Evolutionary conservation across 208 protist genomes (phyloP).

Genomic region (Wallacemonas sp.): DNA sequence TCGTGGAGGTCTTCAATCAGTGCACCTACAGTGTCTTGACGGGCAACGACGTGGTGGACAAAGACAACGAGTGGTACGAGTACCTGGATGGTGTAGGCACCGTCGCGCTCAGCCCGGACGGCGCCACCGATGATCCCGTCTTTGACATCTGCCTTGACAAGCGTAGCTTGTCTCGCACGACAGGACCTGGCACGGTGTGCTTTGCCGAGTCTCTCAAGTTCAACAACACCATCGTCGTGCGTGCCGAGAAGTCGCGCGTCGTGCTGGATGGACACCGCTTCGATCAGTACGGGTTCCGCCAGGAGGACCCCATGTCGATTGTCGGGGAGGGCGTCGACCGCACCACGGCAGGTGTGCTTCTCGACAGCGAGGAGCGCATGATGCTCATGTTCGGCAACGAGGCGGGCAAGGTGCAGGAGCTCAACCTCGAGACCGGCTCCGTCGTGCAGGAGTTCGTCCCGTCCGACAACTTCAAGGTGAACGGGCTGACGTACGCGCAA

Average conservation of each 20-base stretch:
- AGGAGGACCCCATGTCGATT: slow-evolving; percentile 15
- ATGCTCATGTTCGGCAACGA: slow-evolving; percentile 47
- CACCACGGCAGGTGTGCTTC: slow-evolving; percentile 33
- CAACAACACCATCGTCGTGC: slow-evolving; percentile 46
- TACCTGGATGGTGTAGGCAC: slow-evolving; percentile 27
- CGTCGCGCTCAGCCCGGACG: slow-evolving; percentile 7
- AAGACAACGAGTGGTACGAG: slow-evolving; percentile 39
- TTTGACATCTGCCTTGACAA: slow-evolving; percentile 40
- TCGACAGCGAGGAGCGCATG: slow-evolving; percentile 53
- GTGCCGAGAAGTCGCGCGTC: slow-evolving; percentile 24
- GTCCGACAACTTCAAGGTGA: slow-evolving; percentile 22
- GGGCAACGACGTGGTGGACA: slow-evolving; percentile 29
- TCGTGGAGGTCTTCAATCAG: slow-evolving; percentile 60
- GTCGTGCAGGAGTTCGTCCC: slow-evolving; percentile 54
- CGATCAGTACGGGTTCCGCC: slow-evolving; percentile 11
- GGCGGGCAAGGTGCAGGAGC: slow-evolving; percentile 30
- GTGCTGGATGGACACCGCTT: slow-evolving; percentile 39
- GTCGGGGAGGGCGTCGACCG: slow-evolving; percentile 27
- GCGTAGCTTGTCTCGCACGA: slow-evolving; percentile 25
- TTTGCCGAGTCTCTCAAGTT: slow-evolving; percentile 49
- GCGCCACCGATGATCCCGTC: slow-evolving; percentile 39
- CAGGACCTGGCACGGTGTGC: slow-evolving; percentile 45
- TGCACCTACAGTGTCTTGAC: slow-evolving; percentile 60
- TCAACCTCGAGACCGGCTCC: slow-evolving; percentile 48
- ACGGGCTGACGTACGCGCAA: slow-evolving; percentile 37